Conservation (phyloP, 768 basidiomycete species). For the Auricularia sp. region DNA sequence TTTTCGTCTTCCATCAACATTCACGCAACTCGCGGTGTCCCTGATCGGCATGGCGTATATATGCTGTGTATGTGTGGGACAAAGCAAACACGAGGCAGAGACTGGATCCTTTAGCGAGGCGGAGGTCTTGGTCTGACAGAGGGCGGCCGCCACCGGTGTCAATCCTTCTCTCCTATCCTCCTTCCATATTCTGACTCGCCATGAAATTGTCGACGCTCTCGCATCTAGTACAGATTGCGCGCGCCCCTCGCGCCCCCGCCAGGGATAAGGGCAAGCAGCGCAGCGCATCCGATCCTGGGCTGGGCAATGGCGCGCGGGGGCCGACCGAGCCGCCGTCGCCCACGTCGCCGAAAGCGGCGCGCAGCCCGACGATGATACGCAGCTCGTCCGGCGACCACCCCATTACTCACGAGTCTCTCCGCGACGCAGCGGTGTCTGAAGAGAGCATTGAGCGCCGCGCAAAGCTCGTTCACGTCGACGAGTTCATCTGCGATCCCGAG, state of each 20-base stretch:
- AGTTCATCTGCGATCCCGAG: conserved; percentile 4
- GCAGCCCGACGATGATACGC: conserved; percentile 20
- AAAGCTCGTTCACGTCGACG: not conserved
- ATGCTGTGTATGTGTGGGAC: too few species aligned
- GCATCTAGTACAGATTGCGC: not conserved
- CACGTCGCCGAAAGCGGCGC: conserved; percentile 25
- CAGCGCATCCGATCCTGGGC: not conserved
- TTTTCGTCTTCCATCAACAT: too few species aligned
- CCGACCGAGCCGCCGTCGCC: not conserved
- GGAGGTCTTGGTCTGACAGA: not conserved
- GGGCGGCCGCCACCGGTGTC: not conserved
- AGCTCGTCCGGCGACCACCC: conserved; percentile 29
- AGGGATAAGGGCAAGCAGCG: not conserved
- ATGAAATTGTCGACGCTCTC: not conserved
- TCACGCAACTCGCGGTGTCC: too few species aligned
- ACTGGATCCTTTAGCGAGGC: too few species aligned
- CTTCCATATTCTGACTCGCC: not conserved
- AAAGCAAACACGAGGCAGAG: too few species aligned
- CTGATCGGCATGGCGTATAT: too few species aligned
- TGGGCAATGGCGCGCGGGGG: not conserved
- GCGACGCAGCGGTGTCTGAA: not conserved
- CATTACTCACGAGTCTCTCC: conserved; percentile 27
- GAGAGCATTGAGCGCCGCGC: not conserved
- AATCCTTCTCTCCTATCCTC: not conserved
- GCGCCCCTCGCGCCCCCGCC: not conserved